Percentiles rank a stretch among this genome's conserved stretches.
phyloP scores from a whole-genome alignment of 2,329 filamentous ascomycete genomes.

The Dothideomycetes sp. region DNA sequence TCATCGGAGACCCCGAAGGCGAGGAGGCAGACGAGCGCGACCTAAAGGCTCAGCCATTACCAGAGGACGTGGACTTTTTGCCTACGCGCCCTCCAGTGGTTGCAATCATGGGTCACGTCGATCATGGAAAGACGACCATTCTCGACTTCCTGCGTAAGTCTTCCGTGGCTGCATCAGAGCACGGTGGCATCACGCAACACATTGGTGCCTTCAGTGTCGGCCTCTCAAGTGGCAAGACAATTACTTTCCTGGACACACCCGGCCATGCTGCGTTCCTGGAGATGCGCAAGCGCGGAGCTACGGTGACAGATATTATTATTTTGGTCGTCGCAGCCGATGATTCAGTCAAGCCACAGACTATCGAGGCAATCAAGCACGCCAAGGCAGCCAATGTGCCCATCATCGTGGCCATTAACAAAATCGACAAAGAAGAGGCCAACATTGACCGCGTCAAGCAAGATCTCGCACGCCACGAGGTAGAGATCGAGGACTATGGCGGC shows the following conservation, averaged over 20 bases:
- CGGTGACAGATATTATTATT: conserved; percentile 93
- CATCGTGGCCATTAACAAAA: conserved; percentile 95
- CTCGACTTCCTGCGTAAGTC: conserved; percentile 89
- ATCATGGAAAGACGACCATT: conserved; percentile 96
- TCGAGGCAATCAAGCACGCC: conserved; percentile 93
- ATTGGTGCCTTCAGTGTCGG: conserved; percentile 94
- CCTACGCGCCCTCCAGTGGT: conserved; percentile 81
- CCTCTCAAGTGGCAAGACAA: conserved; percentile 70
- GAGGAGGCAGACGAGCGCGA: conserved; percentile 53
- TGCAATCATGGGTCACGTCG: conserved; percentile 98
- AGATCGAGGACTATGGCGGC: conserved; percentile 90
- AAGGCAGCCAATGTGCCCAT: conserved; percentile 80
- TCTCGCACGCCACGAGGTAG: conserved; percentile 69
- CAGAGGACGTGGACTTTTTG: conserved; percentile 54
- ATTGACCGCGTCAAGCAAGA: conserved; percentile 80
- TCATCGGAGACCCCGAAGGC: conserved; percentile 44
- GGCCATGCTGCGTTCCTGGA: conserved; percentile 91
- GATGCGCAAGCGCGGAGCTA: conserved; percentile 91
- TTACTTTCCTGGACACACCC: conserved; percentile 94
- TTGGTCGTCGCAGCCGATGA: conserved; percentile 94
- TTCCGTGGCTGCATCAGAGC: conserved; percentile 80
- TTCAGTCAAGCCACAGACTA: conserved; percentile 91
- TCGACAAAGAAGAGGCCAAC: conserved; percentile 77
- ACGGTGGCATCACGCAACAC: conserved; percentile 95
- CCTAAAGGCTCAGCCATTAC: conserved; percentile 53